phyloP scores from a whole-genome alignment of 306 rosid genomes.

The Cicer cuneatum region DNA sequence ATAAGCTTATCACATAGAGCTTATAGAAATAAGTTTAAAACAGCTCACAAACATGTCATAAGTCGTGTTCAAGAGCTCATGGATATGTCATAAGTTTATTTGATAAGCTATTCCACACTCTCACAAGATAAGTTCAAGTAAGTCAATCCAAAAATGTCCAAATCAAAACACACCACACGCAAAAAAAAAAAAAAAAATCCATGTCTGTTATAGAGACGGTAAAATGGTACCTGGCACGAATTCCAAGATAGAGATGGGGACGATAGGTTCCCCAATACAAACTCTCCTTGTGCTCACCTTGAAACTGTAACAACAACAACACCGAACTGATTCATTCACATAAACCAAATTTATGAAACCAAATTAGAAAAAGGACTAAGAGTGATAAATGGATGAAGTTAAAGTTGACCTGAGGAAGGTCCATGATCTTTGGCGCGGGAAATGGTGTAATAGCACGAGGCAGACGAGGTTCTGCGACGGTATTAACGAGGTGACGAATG shows the following conservation, averaged over 20 bases:
- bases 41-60: too few species aligned
- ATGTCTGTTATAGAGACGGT: conserved; percentile 2
- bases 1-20: too few species aligned
- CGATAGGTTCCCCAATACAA: conserved; percentile 99
- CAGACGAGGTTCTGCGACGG: conserved; percentile 41
- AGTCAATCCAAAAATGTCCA: too few species aligned
- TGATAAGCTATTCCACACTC: too few species aligned
- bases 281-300: conserved; percentile 92
- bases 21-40: too few species aligned
- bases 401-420: conserved; percentile 82
- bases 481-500: conserved; percentile 52
- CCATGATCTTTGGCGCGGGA: conserved; percentile 83
- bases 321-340: conserved; percentile 20
- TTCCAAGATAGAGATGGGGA: conserved; percentile 85
- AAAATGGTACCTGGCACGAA: conserved; percentile 78
- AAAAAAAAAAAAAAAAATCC: not conserved
- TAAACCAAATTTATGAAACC: conserved; percentile 1
- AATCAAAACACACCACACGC: not conserved
- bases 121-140: too few species aligned
- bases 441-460: conserved; percentile 77
- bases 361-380: not conserved
- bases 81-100: too few species aligned
- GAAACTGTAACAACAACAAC: conserved; percentile 63
- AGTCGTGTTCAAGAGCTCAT: too few species aligned
- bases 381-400: not conserved